phyloP scores from a whole-genome alignment of 2,329 filamentous ascomycete genomes.

The Talaromyces rugulosus region DNA sequence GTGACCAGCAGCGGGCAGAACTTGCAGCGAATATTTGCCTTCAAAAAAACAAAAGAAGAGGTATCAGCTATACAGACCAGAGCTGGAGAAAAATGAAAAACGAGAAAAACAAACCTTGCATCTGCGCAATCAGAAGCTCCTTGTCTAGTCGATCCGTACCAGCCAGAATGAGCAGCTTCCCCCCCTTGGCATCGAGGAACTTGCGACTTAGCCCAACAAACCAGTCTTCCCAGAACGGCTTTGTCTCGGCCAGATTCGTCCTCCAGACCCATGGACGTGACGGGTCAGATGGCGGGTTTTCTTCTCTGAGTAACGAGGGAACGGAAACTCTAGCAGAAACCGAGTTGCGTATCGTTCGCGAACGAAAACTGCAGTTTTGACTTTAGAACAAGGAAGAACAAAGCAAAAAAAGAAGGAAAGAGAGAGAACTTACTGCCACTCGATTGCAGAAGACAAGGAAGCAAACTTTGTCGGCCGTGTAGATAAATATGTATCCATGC shows the following conservation, averaged over 20 bases:
- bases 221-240: constrained; percentile 93
- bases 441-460: constrained; percentile 74
- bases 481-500: constrained; percentile 88
- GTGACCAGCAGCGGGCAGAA: constrained; percentile 91
- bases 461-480: constrained; percentile 74
- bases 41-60: background rate
- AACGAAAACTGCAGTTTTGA: constrained; percentile 56
- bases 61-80: constrained; percentile 14
- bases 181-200: constrained; percentile 75
- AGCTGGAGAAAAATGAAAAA: background rate
- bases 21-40: constrained; percentile 89
- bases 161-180: constrained; percentile 79
- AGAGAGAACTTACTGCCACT: constrained; percentile 67
- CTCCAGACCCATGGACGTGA: constrained; percentile 71
- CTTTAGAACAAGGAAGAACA: background rate
- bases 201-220: constrained; percentile 83
- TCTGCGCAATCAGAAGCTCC: constrained; percentile 90
- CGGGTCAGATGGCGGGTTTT: constrained; percentile 29
- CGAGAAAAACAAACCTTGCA: constrained; percentile 65
- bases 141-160: constrained; percentile 88
- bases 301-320: constrained; percentile 65
- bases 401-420: background rate
- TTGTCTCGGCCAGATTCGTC: constrained; percentile 77
- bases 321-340: constrained; percentile 84
- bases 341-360: constrained; percentile 77